Evolutionary conservation across 345 rosid genomes (phyloP).

Genomic region (Citrus trifoliata): DNA sequence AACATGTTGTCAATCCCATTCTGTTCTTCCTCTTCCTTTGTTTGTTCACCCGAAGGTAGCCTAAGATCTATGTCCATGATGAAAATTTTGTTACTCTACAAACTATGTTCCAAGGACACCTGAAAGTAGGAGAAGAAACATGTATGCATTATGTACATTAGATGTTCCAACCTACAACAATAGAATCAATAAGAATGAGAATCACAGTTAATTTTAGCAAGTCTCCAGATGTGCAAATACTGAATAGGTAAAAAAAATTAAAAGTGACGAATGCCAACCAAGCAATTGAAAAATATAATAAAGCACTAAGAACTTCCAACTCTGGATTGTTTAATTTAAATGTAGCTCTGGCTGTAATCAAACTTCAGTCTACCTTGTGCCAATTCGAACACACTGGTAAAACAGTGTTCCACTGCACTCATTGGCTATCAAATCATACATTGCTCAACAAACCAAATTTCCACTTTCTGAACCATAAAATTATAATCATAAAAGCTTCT

Average conservation of each 20-base stretch:
- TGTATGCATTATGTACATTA: neutral
- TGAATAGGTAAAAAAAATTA: neutral
- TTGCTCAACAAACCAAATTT: neutral
- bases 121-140: neutral
- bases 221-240: neutral
- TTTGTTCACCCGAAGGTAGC: constrained; percentile 58
- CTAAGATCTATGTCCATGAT: constrained; percentile 61
- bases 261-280: neutral
- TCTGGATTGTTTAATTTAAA: neutral
- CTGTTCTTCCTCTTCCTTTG: constrained; percentile 42
- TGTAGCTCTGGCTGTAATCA: neutral
- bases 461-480: neutral
- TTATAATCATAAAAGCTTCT: neutral
- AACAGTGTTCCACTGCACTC: neutral
- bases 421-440: neutral
- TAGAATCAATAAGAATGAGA: neutral
- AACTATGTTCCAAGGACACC: constrained; percentile 2
- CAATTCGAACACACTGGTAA: neutral
- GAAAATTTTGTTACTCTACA: neutral
- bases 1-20: constrained; percentile 39
- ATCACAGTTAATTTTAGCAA: neutral
- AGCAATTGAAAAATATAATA: neutral
- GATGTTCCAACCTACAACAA: neutral
- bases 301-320: neutral
- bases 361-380: neutral